Evolutionary conservation across 1,284 basidiomycete species (phyloP), one percentile per base, ranked within the genome.

Genomic region (Malassezia slooffiae): DNA sequence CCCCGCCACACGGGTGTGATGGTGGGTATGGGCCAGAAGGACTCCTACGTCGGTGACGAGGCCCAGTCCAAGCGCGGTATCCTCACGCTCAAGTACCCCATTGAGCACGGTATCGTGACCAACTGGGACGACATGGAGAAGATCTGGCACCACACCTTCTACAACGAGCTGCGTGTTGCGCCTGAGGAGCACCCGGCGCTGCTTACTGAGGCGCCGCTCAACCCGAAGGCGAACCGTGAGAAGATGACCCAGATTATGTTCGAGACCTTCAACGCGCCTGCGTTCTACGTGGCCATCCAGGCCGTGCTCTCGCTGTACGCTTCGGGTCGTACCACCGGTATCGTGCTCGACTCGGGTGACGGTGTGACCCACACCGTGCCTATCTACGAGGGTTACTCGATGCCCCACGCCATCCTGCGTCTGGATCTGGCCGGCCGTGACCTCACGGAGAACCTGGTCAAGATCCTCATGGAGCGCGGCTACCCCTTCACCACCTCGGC

Each of bases 221-320:
- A 89, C 77, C 86, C 87, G 62, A 90, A 89, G 77, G 82, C 82
- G 52, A 89, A 90, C 77, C 77, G 86, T 70, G 86, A 91, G 76
- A 89, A 89, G 79, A 89, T 89, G 85, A 88, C 85, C 52, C 85
- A 89, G 75, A 88, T 89, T 77, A 89, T 89, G 84, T 91, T 91
- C 72, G 86, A 91, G 77, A 90, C 86, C 34, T 90, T 91, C 80
- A 90, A 89, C 74, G 80, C 79, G 4, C 86, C 86, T 43, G 86
- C 86, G 13, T 88, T 90, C 77, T 89, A 89, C 76, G 85, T 89
- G 59, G 79, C 83, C 47, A 88, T 89, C 73, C 87, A 90, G 75
- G 86, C 86, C 71, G 86, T 89, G 44, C 78, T 91, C 31, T 89
- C 85, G 28, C 78, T 90, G 42, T 90, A 89, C 74, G 85, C 87